Percentiles rank a stretch among this genome's conserved stretches.
Evolutionary conservation across 257 asterid genomes (phyloP).

Genomic region (Fraxinus americana): DNA sequence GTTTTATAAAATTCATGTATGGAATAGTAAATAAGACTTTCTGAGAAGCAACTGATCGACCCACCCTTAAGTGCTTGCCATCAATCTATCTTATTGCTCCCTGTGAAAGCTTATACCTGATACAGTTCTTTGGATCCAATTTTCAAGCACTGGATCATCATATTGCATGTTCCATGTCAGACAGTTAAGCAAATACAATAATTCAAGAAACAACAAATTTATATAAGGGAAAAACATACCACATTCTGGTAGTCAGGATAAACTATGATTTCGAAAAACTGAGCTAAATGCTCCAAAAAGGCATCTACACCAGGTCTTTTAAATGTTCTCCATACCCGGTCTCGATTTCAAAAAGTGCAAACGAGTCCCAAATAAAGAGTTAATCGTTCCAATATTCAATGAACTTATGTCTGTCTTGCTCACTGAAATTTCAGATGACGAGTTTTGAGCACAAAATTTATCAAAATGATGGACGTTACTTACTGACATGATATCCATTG

Average conservation of each 20-base stretch:
- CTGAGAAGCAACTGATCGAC: conserved; percentile 4
- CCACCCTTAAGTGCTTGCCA: conserved; percentile 88
- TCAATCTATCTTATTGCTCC: conserved; percentile 67
- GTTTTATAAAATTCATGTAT: too few species aligned
- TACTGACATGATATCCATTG: too few species aligned
- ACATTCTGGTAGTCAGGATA: conserved; percentile 66
- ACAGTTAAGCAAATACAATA: conserved; percentile 1
- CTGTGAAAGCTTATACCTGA: conserved; percentile 71
- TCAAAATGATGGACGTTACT: too few species aligned
- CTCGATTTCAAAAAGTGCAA: conserved; percentile 26
- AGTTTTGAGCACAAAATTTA: too few species aligned
- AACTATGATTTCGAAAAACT: conserved; percentile 69
- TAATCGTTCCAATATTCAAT: too few species aligned
- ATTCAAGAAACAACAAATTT: background rate
- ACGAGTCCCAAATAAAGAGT: too few species aligned
- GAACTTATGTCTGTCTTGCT: too few species aligned
- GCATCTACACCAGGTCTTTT: conserved; percentile 92
- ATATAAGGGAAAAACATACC: conserved; percentile 41
- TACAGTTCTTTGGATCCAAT: conserved; percentile 67
- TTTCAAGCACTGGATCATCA: conserved; percentile 72
- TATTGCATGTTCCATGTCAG: conserved; percentile 49
- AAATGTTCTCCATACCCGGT: conserved; percentile 89
- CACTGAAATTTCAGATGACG: too few species aligned
- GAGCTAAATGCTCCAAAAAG: conserved; percentile 81
- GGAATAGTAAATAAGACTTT: too few species aligned